Percentiles rank a stretch among this genome's conserved stretches.
Evolutionary conservation across 2,329 filamentous ascomycete species (phyloP).

Genomic region (Alternaria sp.): DNA sequence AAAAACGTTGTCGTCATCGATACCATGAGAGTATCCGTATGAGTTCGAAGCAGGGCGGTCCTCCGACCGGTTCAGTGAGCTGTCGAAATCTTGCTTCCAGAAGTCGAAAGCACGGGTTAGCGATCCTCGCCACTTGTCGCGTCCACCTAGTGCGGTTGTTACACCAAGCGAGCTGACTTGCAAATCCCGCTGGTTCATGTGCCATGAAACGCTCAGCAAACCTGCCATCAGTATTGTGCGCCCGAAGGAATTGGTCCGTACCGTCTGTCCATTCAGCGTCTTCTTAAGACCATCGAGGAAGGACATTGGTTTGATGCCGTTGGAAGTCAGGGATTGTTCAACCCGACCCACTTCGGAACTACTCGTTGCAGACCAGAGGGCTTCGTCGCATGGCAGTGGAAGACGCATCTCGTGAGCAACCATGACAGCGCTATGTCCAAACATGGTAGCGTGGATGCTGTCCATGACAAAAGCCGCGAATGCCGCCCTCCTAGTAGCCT

Average conservation of each 20-base stretch:
- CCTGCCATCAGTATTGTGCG: slow-evolving; percentile 94
- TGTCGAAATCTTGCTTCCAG: slow-evolving; percentile 93
- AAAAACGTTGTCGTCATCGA: slow-evolving; percentile 75
- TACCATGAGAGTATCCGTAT: slow-evolving; percentile 42
- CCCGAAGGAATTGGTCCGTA: slow-evolving; percentile 92
- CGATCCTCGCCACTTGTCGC: slow-evolving; percentile 89
- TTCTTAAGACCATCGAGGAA: slow-evolving; percentile 92
- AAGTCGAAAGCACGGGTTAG: slow-evolving; percentile 89
- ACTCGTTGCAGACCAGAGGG: slow-evolving; percentile 89
- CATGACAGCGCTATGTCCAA: slow-evolving; percentile 96
- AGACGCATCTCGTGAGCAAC: slow-evolving; percentile 94
- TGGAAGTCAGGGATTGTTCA: slow-evolving; percentile 80
- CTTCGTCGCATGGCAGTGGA: slow-evolving; percentile 90
- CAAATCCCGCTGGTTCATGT: slow-evolving; percentile 95
- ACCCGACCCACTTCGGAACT: slow-evolving; percentile 86
- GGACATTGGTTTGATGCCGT: slow-evolving; percentile 83
- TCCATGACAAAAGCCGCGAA: slow-evolving; percentile 96
- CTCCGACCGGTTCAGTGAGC: slow-evolving; percentile 71
- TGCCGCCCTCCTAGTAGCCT: slow-evolving; percentile 86
- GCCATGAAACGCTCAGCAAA: slow-evolving; percentile 91
- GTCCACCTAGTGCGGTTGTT: slow-evolving; percentile 79
- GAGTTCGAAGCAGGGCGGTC: slow-evolving; percentile 41
- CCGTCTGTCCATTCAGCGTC: slow-evolving; percentile 84
- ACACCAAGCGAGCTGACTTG: slow-evolving; percentile 90
- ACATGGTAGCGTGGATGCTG: slow-evolving; percentile 96